These are phyloP conservation scores for Penicillium crystallinum DNA, from an alignment of 495 filamentous ascomycete species.

Conservation along the genomic window DNA sequence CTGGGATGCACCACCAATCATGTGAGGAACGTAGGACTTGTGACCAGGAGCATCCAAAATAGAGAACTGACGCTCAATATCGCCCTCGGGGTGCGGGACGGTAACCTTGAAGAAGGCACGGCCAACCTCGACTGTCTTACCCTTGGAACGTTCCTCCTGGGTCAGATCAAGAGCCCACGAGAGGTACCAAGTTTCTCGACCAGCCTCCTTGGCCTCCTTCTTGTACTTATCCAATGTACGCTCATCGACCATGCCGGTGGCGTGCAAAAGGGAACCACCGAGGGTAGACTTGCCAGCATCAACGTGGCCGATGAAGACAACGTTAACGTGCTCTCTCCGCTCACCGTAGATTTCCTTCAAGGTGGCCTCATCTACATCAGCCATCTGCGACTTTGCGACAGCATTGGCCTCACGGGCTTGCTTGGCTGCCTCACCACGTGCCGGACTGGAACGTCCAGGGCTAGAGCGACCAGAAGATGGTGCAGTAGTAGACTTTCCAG, in stretches of 20 bases:
- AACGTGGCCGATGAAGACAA: conserved; percentile 97
- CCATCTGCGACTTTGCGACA: conserved; percentile 79
- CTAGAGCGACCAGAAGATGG: conserved; percentile 75
- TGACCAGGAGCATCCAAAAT: conserved; percentile 95
- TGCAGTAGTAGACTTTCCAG: conserved; percentile 68
- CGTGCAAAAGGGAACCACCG: conserved; percentile 85
- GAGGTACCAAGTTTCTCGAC: conserved; percentile 97
- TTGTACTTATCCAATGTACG: conserved; percentile 98
- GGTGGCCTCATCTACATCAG: conserved; percentile 85
- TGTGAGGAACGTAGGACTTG: conserved; percentile 92
- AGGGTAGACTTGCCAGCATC: conserved; percentile 97
- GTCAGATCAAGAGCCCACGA: conserved; percentile 97
- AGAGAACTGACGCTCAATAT: conserved; percentile 58
- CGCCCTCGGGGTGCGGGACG: conserved; percentile 52
- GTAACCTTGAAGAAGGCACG: conserved; percentile 92
- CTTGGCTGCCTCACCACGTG: conserved; percentile 45
- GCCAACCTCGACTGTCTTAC: conserved; percentile 97
- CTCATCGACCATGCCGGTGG: conserved; percentile 98
- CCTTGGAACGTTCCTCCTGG: conserved; percentile 92
- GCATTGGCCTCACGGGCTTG: conserved; percentile 69
- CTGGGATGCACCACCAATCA: conserved; percentile 96
- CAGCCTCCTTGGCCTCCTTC: conserved; percentile 89
- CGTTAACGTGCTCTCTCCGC: conserved; percentile 81
- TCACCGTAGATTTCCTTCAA: conserved; percentile 97
- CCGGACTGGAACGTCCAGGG: conserved; percentile 52